Percentiles rank a stretch among this genome's conserved stretches.
phyloP scores from a whole-genome alignment of 2,329 filamentous ascomycete genomes.

The Calonectria pauciramosa region DNA sequence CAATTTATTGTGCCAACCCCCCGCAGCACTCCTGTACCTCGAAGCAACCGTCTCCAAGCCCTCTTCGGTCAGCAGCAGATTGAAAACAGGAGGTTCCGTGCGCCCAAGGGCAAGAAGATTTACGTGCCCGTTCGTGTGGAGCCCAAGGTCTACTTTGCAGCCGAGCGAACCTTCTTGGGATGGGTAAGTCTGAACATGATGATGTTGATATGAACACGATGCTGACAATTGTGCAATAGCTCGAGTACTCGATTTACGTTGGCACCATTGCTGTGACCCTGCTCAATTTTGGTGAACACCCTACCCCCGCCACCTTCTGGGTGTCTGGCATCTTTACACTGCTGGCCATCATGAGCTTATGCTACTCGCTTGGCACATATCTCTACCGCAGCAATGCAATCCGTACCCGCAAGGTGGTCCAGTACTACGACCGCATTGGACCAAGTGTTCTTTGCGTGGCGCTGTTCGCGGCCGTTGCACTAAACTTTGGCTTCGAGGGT shows the following conservation, averaged over 20 bases:
- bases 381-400: conserved; percentile 91
- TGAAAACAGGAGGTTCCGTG: conserved; percentile 73
- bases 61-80: conserved; percentile 70
- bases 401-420: conserved; percentile 83
- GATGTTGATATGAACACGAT: neutral
- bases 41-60: conserved; percentile 66
- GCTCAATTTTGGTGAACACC: conserved; percentile 81
- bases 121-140: conserved; percentile 97
- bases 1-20: conserved; percentile 69
- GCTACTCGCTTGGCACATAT: conserved; percentile 88
- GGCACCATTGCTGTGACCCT: conserved; percentile 88
- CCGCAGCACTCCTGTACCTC: conserved; percentile 67
- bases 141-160: conserved; percentile 97
- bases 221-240: conserved; percentile 59
- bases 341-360: conserved; percentile 81
- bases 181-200: conserved; percentile 75
- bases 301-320: conserved; percentile 71
- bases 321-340: conserved; percentile 85
- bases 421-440: conserved; percentile 92
- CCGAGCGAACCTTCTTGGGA: conserved; percentile 93
- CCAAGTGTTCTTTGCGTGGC: conserved; percentile 82
- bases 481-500: conserved; percentile 88
- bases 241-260: conserved; percentile 96
- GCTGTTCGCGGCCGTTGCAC: conserved; percentile 78
- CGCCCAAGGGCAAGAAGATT: conserved; percentile 89